Conservation (phyloP, 768 basidiomycete species). For the Calocera cornea region DNA sequence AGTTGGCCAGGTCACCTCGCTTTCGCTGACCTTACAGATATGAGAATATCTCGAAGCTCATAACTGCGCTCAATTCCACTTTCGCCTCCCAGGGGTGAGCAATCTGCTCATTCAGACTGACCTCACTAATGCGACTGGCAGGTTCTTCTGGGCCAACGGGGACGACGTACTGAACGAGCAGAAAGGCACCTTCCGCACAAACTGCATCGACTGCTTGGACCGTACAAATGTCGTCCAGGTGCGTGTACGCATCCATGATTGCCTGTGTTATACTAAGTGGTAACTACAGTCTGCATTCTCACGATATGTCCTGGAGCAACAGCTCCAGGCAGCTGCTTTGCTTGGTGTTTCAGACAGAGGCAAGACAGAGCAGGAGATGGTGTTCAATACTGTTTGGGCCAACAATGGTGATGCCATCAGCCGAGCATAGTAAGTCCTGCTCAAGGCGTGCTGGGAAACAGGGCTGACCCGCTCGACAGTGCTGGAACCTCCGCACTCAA, state of each 20-base stretch:
- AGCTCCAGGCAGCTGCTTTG: constrained; percentile 61
- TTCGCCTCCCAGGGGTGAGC: constrained; percentile 71
- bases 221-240: constrained; percentile 91
- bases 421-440: constrained; percentile 55
- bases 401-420: constrained; percentile 96
- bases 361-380: constrained; percentile 49
- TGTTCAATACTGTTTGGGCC: constrained; percentile 90
- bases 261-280: constrained; percentile 9
- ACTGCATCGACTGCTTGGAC: constrained; percentile 93
- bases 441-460: background rate
- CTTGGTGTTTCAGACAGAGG: constrained; percentile 38
- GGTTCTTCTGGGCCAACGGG: constrained; percentile 73
- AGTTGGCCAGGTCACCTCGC: background rate
- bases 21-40: constrained; percentile 36
- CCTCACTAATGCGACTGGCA: constrained; percentile 20
- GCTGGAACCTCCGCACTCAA: constrained; percentile 95
- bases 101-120: background rate
- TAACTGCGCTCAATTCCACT: constrained; percentile 50
- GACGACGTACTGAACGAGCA: constrained; percentile 61
- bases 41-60: constrained; percentile 76
- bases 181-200: constrained; percentile 74
- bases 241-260: constrained; percentile 12
- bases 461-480: constrained; percentile 28
- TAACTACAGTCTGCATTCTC: constrained; percentile 74
- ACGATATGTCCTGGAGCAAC: constrained; percentile 60